Evolutionary conservation across 306 rosid genomes (phyloP), one percentile per base, ranked within the genome.

Genomic region (Bauhinia variegata): DNA sequence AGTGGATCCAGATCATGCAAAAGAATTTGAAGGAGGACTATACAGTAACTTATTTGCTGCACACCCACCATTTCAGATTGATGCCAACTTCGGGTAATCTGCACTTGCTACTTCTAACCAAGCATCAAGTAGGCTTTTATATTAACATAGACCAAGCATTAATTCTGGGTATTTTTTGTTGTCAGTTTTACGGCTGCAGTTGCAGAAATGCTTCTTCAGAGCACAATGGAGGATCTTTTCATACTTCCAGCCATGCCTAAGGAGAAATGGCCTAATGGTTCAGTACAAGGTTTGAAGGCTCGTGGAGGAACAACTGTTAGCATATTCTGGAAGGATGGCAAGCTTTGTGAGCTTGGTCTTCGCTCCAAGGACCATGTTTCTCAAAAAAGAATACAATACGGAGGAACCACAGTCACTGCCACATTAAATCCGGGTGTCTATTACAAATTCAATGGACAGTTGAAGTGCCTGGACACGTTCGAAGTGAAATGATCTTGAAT

Each of bases 41-140:
- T 89, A 87, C 76, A 81, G 93, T 78, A 89, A 89, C 73, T 75
- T 89, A 49, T 87, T 86, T 53, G 74, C 91, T 16, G 91, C 95
- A 32, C 96, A 89, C 65, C 93, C 95, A 14, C 96, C 95, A 19
- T 89, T 89, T 78, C 96, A 89, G 74, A 89, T 89, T 11, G 96
- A 89, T 44, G 95, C 95, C 57, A 89, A 87, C 83, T 89, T 85
- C 13, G 96, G 91, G 96, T 83, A 85, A 79, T 82, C 50, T 32
- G 6, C 36, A 56, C 72, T 10, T 54, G 37, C 15, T 7, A 38
- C 39, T 39, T 37, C 51, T 57, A 53, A 12, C 42, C 11, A 13
- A 12, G n/a, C 62, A 4, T 16, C 15, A 34, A 65, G 8, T 66
- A 38, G 28, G 28, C 28, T 23, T 23, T 23, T 23, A 23, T 23